These are phyloP conservation scores for Trichosporon coremiiforme DNA, from an alignment of 1,284 basidiomycete genomes.

Conservation along the genomic window DNA sequence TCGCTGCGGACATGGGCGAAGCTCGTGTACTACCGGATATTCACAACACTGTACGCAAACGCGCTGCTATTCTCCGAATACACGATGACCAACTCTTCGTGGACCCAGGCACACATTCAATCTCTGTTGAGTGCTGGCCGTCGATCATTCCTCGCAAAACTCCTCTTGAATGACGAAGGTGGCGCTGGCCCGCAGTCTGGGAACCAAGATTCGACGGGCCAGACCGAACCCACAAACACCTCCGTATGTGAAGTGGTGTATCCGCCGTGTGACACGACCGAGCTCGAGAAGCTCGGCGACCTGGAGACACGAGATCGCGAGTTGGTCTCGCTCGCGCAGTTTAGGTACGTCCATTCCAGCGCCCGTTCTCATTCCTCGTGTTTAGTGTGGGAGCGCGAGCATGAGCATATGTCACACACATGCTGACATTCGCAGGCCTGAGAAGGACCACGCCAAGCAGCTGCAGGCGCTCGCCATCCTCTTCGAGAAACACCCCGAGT, in stretches of 20 bases:
- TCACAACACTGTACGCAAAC: constrained; percentile 78
- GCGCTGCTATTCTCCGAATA: constrained; percentile 71
- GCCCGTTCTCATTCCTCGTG: not conserved
- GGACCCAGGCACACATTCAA: constrained; percentile 87
- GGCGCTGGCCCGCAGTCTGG: not conserved
- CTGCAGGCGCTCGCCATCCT: constrained; percentile 70
- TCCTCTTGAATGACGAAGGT: constrained; percentile 35
- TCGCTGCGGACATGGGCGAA: constrained; percentile 67
- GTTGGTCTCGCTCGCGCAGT: constrained; percentile 86
- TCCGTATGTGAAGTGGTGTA: constrained; percentile 66
- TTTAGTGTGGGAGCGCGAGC: not conserved
- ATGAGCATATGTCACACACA: not conserved
- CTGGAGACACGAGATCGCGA: constrained; percentile 67
- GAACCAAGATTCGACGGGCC: not conserved
- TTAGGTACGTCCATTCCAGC: constrained; percentile 62
- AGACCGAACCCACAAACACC: not conserved
- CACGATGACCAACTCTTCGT: constrained; percentile 90
- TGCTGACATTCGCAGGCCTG: constrained; percentile 61
- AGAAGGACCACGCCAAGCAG: constrained; percentile 90
- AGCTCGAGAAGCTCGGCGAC: constrained; percentile 65
- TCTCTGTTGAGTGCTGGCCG: constrained; percentile 61
- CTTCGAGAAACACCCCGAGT: constrained; percentile 65
- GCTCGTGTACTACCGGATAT: constrained; percentile 84
- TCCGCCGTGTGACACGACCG: constrained; percentile 86
- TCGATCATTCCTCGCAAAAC: constrained; percentile 34